Evolutionary conservation across 1,284 basidiomycete genomes (phyloP).

Genomic region (Marasmius fiardii): DNA sequence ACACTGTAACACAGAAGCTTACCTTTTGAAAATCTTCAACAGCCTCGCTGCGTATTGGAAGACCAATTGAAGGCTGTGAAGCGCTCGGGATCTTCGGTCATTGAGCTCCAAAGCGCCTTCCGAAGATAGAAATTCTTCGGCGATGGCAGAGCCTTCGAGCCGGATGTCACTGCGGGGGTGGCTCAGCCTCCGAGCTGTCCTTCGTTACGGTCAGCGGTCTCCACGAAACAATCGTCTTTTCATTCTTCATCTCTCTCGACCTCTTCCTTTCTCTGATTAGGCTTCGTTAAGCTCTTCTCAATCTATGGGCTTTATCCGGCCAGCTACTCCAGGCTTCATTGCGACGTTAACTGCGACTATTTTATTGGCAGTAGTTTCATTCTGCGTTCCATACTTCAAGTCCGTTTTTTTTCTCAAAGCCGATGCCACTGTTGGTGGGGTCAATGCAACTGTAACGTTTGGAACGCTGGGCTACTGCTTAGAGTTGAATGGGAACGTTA

Average conservation of each 20-base stretch:
- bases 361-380: constrained; percentile 79
- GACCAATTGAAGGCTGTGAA: no score
- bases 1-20: no score
- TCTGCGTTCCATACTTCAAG: constrained; percentile 84
- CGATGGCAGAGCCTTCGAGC: no score
- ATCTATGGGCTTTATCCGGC: constrained; percentile 58
- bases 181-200: no score
- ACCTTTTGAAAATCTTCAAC: no score
- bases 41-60: no score
- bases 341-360: constrained; percentile 72
- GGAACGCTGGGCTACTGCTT: constrained; percentile 38
- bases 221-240: constrained; percentile 18
- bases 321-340: constrained; percentile 83
- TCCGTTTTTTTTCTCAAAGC: constrained; percentile 84
- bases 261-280: background rate
- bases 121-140: no score
- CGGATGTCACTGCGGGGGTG: no score
- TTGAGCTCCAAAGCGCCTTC: no score
- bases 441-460: constrained; percentile 67
- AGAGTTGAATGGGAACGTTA: constrained; percentile 30
- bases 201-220: no score
- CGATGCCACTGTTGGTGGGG: constrained; percentile 43
- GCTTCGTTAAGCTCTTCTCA: background rate
- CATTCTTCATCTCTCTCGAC: background rate
- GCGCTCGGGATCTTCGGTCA: no score